Conservation (phyloP, 2,329 filamentous ascomycete genomes). For the Immersiporthe knoxdaviesiana region DNA sequence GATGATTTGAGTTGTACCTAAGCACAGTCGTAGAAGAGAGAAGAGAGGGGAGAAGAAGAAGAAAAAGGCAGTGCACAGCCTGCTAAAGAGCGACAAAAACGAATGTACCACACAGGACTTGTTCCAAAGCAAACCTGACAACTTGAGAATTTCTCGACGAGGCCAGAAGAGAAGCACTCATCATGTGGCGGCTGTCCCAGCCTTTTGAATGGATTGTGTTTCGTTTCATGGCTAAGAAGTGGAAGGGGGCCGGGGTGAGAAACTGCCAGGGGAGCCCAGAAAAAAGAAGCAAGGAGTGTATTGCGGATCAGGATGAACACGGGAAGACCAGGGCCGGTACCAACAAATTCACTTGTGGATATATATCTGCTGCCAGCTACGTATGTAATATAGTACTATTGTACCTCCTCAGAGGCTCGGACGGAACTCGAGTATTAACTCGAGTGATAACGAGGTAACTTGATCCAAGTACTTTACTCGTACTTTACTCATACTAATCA, state of each 20-base stretch:
- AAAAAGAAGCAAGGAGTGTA: neutral
- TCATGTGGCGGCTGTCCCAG: constrained; percentile 7
- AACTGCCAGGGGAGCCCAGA: neutral
- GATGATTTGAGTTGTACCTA: neutral
- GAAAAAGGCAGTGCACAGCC: constrained; percentile 19
- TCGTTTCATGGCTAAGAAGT: constrained; percentile 20
- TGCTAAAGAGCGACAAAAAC: constrained; percentile 8
- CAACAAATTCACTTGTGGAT: neutral
- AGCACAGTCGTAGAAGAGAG: neutral
- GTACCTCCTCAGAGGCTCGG: neutral
- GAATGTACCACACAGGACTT: neutral
- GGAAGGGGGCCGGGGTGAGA: neutral
- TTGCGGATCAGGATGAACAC: neutral
- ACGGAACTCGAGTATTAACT: neutral
- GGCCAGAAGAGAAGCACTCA: neutral
- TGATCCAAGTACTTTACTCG: neutral
- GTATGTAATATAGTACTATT: neutral
- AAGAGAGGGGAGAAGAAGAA: too few relatives aligned
- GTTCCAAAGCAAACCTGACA: neutral
- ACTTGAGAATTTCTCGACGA: neutral
- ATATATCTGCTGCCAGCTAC: neutral
- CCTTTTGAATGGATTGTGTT: constrained; percentile 16
- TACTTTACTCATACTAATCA: neutral
- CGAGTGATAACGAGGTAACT: too few relatives aligned
- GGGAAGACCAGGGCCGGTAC: neutral